phyloP scores from a whole-genome alignment of 148 eudicot genomes.

The Nyssa sinensis region DNA sequence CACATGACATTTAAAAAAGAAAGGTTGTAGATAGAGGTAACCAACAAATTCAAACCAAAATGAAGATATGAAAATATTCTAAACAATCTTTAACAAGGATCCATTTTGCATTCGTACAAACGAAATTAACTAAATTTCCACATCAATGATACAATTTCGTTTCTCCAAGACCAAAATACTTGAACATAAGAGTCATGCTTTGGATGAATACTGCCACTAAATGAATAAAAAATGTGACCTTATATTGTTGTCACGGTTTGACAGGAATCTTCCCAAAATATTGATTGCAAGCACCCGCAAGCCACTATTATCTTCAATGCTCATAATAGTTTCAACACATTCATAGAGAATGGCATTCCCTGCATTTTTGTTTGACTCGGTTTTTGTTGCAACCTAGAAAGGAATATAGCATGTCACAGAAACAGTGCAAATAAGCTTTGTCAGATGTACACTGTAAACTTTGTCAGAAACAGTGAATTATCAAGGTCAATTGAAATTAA shows the following conservation, averaged over 20 bases:
- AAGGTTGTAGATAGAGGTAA: too few relatives aligned
- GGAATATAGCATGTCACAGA: background rate
- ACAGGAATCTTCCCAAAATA: slow-evolving; percentile 93
- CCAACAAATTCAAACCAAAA: background rate
- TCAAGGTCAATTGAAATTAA: background rate
- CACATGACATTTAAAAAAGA: background rate
- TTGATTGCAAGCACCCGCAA: slow-evolving; percentile 97
- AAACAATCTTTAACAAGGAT: background rate
- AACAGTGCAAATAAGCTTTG: background rate
- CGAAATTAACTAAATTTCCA: background rate
- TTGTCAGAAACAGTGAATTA: background rate
- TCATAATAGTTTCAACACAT: slow-evolving; percentile 95
- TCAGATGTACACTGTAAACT: background rate
- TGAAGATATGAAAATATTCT: background rate
- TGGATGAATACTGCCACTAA: background rate
- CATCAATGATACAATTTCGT: background rate
- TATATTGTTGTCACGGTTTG: slow-evolving; percentile 96
- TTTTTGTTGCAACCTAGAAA: slow-evolving; percentile 94
- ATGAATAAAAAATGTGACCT: slow-evolving; percentile 46
- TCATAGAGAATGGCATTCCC: slow-evolving; percentile 98
- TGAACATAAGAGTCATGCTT: slow-evolving; percentile 2
- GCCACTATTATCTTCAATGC: slow-evolving; percentile 93
- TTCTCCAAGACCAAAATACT: background rate
- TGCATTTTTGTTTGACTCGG: slow-evolving; percentile 95
- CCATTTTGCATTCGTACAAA: background rate